Base-by-base conservation (phyloP, 2,329 filamentous ascomycete species). In the Aspergillus fijiensis region DNA sequence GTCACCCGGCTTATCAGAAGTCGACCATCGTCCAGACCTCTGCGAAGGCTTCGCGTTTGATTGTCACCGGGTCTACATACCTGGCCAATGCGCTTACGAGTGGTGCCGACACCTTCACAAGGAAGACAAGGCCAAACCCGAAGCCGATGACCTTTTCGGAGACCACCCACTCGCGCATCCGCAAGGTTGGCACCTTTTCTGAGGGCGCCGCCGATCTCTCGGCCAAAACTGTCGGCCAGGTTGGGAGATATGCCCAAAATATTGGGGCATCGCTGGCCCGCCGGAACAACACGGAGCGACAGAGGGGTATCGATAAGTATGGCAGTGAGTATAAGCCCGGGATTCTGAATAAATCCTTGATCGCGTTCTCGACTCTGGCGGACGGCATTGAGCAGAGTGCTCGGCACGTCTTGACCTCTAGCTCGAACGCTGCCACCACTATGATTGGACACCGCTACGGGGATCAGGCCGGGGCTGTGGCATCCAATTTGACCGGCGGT, bases 361-460 rank as follows among this genome's bases (percentile, higher is more conserved):
- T 99, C 81, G 95, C 95, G 0, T 98, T 98, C 75, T 92, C 90
- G 45, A 99, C 95, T 2, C 86, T 99, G 49, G 91, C 92, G 25
- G 95, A 99, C 70, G 95, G 95, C 42, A 90, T 98, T 60, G 93
- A 96, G 67, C 89, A 96, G 67, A 90, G 91, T 1, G 90, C 92
- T 1, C 89, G 89, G 56, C 90, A 87, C 63, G 80, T 99, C 31
- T 82, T 99, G 31, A 85, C 84, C 4, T 88, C 88, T 10, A 86
- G 89, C 2, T 89, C 91, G 3, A 82, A 84, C 1, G 92, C 94
- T n/a, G 89, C 94, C 25, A 92, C 87, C 39, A 91, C 89, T 0
- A 88, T 97, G 55, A 91, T 98, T 3, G 85, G 88, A n/a, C 95
- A 98, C 76, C 88, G 87, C 63, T 99, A 93, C 80, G 95, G 95